Percentiles rank a stretch among this genome's conserved stretches.
These are phyloP conservation scores for Rosa persica DNA, from an alignment of 306 rosid genomes.

Conservation along the genomic window DNA sequence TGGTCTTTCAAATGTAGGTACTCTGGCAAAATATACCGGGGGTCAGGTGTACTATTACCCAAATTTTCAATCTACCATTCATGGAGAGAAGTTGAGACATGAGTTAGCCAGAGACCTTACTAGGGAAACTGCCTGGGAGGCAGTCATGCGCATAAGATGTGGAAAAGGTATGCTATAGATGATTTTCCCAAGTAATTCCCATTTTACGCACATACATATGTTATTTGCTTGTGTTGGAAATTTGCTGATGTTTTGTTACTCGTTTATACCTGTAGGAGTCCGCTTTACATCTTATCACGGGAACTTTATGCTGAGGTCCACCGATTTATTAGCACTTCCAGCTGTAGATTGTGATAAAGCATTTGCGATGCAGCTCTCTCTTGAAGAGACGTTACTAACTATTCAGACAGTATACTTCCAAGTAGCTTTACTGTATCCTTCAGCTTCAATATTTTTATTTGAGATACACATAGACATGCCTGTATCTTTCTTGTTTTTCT, in stretches of 20 bases:
- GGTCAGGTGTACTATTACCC: conserved; percentile 94
- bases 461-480: background rate
- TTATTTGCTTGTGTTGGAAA: conserved; percentile 3
- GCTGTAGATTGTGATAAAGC: conserved; percentile 99
- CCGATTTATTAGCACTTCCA: conserved; percentile 95
- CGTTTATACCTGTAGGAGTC: conserved; percentile 58
- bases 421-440: conserved; percentile 99
- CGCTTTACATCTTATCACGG: conserved; percentile 96
- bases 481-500: conserved; percentile 2
- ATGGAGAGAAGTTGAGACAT: conserved; percentile 87
- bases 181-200: conserved; percentile 7
- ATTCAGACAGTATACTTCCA: conserved; percentile 95
- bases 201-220: background rate
- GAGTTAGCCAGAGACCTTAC: conserved; percentile 94
- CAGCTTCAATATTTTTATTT: conserved; percentile 14
- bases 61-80: conserved; percentile 71
- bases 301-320: conserved; percentile 95
- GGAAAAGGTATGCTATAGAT: conserved; percentile 71
- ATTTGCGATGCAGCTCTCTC: conserved; percentile 89
- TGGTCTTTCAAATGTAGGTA: conserved; percentile 51
- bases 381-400: conserved; percentile 86
- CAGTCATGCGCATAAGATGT: conserved; percentile 96
- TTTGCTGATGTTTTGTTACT: conserved; percentile 25
- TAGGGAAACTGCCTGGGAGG: conserved; percentile 99
- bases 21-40: conserved; percentile 95